A percentile compares a stretch with the other conserved stretches of the same genome.
phyloP scores from a whole-genome alignment of 2,329 filamentous ascomycete genomes.

The Periconia sp. region DNA sequence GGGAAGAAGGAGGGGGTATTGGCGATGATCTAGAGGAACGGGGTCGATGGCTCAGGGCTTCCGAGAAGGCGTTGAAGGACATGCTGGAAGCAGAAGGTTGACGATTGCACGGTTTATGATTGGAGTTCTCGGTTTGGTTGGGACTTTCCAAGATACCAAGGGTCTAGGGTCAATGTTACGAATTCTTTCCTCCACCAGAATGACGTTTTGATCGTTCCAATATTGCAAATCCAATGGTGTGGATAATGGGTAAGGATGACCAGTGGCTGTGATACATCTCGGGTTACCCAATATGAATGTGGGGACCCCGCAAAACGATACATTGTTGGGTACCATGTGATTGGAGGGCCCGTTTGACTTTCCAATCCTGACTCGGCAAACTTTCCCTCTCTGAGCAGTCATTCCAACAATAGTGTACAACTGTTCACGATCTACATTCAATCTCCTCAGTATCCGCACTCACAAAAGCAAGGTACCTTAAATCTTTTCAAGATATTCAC shows the following conservation, averaged over 20 bases:
- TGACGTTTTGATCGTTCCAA: neutral
- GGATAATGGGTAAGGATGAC: neutral
- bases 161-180: neutral
- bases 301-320: slow-evolving; percentile 14
- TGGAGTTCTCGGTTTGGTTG: neutral
- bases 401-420: neutral
- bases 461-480: no score
- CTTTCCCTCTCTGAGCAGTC: slow-evolving; percentile 10
- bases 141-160: neutral
- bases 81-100: slow-evolving; percentile 60
- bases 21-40: slow-evolving; percentile 75
- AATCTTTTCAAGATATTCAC: no score
- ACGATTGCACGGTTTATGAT: neutral
- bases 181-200: neutral
- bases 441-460: neutral
- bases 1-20: slow-evolving; percentile 64
- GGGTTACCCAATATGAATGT: slow-evolving; percentile 13
- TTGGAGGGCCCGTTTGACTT: slow-evolving; percentile 15
- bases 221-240: no score
- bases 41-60: slow-evolving; percentile 73
- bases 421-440: neutral
- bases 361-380: slow-evolving; percentile 15
- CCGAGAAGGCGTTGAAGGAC: slow-evolving; percentile 63
- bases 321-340: neutral
- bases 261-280: neutral